Conservation (phyloP, 2,329 filamentous ascomycete genomes). For the Pseudogymnoascus sp. region DNA sequence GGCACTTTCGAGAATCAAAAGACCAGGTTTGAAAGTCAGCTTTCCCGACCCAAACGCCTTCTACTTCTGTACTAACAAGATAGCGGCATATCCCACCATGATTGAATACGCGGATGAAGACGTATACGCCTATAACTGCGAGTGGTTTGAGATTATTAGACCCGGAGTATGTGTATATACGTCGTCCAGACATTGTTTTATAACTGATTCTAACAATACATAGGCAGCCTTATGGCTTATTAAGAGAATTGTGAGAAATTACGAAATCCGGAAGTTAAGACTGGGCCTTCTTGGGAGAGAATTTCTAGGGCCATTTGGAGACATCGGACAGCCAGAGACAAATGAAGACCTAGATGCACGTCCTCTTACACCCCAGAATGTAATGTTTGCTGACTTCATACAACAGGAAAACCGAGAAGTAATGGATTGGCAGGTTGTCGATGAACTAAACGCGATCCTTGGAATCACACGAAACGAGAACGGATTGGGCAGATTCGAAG, state of each 20-base stretch:
- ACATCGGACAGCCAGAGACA: neutral
- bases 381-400: neutral
- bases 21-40: neutral
- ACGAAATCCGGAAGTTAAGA: too few relatives aligned
- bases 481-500: too few relatives aligned
- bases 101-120: too few relatives aligned
- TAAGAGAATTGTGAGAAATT: too few relatives aligned
- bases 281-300: too few relatives aligned
- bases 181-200: neutral
- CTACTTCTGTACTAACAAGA: neutral
- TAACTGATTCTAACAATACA: neutral
- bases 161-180: neutral
- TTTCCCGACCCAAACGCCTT: neutral
- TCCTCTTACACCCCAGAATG: neutral
- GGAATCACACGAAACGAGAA: too few relatives aligned
- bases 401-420: too few relatives aligned
- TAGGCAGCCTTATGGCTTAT: neutral
- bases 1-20: too few relatives aligned
- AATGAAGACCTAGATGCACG: neutral
- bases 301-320: too few relatives aligned
- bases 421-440: too few relatives aligned
- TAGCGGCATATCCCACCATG: neutral
- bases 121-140: too few relatives aligned
- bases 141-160: neutral
- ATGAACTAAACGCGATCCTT: too few relatives aligned